Evolutionary conservation across 306 rosid species (phyloP), one percentile per base, ranked within the genome.

Genomic region (Inga laurina): DNA sequence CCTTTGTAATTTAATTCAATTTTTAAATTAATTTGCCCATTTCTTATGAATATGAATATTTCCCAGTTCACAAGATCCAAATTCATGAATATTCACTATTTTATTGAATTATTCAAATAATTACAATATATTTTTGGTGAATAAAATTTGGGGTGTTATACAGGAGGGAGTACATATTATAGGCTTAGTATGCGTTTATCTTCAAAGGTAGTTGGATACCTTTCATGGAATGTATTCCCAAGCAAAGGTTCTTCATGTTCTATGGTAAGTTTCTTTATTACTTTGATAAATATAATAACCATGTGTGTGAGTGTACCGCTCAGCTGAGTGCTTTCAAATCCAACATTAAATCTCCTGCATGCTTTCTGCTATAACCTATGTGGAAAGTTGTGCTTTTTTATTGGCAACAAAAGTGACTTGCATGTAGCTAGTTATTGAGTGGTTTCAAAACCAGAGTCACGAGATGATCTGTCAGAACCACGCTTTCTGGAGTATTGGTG

Each of bases 321-420:
- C 77, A 32, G 62, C 83, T 54, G 82, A 62, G 84, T 75, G 79
- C 76, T 68, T 68, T 61, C 71, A 82, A 73, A 79, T 43, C 54
- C 51, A 79, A 75, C 75, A 72, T 66, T 70, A 80, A 65, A 72
- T 27, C 43, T 82, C 75, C 78, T 81, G 59, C 76, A 43, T 83
- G 81, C 86, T 72, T 84, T 80, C 43, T 78, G 86, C 81, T 82
- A 51, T 71, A 67, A 79, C 62, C 72, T n/a, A 69, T 37, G 54
- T 73, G 84, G 77, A 70, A 80, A 84, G 80, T 62, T 77, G 65
- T 51, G 84, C 82, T 75, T 80, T 64, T 65, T 70, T 21, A 35
- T 74, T 78, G 69, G 67, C 69, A 65, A 79, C 64, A 67, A 59
- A 51, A 48, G 82, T 49, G 52, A 71, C 66, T 56, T 74, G 48